Percentiles rank a stretch among this genome's conserved stretches.
phyloP scores from a whole-genome alignment of 2,329 filamentous ascomycete species.

The Sclerotiophoma versabilis region DNA sequence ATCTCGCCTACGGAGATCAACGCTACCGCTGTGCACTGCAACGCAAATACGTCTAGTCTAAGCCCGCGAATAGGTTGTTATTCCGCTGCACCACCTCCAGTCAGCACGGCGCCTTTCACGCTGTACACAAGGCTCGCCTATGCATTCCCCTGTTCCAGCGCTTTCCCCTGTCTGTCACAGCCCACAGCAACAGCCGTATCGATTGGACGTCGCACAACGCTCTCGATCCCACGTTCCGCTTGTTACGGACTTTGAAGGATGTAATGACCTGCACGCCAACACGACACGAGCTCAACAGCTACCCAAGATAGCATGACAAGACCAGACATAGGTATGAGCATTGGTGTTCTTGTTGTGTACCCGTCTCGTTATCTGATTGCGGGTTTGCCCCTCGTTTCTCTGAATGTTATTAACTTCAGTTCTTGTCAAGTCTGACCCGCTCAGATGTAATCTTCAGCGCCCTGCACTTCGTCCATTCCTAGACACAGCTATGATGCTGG shows the following conservation, averaged over 20 bases:
- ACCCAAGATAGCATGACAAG: conserved; percentile 18
- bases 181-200: conserved; percentile 4
- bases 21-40: conserved; percentile 23
- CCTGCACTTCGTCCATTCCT: conserved; percentile 17
- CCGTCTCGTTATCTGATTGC: conserved; percentile 15
- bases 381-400: conserved; percentile 18
- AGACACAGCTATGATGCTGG: conserved; percentile 15
- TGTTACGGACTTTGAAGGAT: conserved; percentile 16
- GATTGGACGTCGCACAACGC: conserved; percentile 10
- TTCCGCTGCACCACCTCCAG: conserved; percentile 29
- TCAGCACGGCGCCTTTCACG: conserved; percentile 21
- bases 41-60: conserved; percentile 23
- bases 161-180: conserved; percentile 24
- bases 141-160: conserved; percentile 21
- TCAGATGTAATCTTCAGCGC: conserved; percentile 12
- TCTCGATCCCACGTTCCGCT: conserved; percentile 10
- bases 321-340: conserved; percentile 22
- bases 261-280: conserved; percentile 24
- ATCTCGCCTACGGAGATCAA: conserved; percentile 22
- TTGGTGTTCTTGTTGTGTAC: conserved; percentile 21
- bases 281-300: conserved; percentile 30
- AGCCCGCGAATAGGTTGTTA: conserved; percentile 25
- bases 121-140: conserved; percentile 28
- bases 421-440: conserved; percentile 22
- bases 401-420: conserved; percentile 10